Base-by-base conservation (phyloP, 2,329 filamentous ascomycete species). In the Sarocladiaceae sp. region DNA sequence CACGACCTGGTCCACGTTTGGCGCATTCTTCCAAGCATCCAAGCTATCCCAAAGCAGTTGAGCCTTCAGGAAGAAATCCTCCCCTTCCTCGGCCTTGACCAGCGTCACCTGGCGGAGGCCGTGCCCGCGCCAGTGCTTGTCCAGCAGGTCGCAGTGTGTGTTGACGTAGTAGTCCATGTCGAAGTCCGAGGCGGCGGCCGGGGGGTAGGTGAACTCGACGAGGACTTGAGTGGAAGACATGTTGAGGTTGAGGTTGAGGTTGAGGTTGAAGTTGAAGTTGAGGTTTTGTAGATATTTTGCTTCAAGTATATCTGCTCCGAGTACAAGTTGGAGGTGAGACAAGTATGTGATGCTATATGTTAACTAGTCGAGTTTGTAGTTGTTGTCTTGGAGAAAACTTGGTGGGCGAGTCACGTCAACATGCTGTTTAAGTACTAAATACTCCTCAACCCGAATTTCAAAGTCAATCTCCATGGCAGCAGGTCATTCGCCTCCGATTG, bases 111-210 rank as follows among this genome's bases (percentile, higher is more conserved):
- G 50, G 54, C 60, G 60, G 3, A 74, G 55, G 32, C 72, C 72
- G 41, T 58, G 51, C 1, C 53, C 47, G 1, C 44, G 48, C 69
- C 70, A 74, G 20, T 51, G 48, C 39, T 63, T 57, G 21, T 54
- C 47, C 13, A 66, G 66, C 3, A 74, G 55, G 2, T 66, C 62
- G 65, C 75, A 69, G 60, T 75, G 71, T 16, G 49, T 63, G 3
- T 52, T 45, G 29, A 72, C 53, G 53, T 73, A 76, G 63, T 74
- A 75, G 26, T 70, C 60, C 50, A 71, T 57, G 58, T 75, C 57
- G 59, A 74, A 75, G n/a, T 27, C 18, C 23, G 37, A 19, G 48
- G 57, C 59, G 29, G 56, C 53, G n/a, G 58, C 64, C 39, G 58
- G 55, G 3, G 69, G 67, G 54, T 74, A 75, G 33, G 67, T 45